Evolutionary conservation across 495 filamentous ascomycete species (phyloP).

Genomic region (Neurospora sp.): DNA sequence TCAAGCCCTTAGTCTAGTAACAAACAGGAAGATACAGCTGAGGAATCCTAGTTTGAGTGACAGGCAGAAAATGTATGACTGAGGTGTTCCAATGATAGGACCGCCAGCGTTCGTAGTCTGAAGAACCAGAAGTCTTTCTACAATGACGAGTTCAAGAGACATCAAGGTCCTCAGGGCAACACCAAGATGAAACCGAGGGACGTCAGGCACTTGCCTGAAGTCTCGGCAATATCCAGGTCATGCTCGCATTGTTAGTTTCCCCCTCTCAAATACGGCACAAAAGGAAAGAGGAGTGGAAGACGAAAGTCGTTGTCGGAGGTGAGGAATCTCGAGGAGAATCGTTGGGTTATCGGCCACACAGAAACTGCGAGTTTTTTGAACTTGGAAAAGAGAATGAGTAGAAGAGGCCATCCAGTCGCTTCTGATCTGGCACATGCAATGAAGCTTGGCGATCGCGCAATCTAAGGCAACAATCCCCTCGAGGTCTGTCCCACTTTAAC

Average conservation of each 20-base stretch:
- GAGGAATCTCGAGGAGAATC: neutral
- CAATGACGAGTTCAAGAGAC: neutral
- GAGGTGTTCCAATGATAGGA: neutral
- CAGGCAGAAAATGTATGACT: neutral
- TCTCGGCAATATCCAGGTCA: neutral
- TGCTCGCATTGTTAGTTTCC: neutral
- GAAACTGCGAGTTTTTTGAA: neutral
- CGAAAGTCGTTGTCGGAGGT: neutral
- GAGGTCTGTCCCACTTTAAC: neutral
- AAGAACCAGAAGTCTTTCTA: neutral
- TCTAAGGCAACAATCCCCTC: neutral
- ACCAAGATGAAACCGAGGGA: neutral
- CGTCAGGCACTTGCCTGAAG: neutral
- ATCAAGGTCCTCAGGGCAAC: neutral
- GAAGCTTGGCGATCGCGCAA: neutral
- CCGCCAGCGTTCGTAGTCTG: neutral
- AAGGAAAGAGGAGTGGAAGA: neutral
- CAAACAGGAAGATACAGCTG: neutral
- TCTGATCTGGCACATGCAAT: neutral
- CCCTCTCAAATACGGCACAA: neutral
- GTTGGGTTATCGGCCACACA: neutral
- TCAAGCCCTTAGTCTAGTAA: neutral
- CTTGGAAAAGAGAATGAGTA: neutral
- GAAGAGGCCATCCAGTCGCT: neutral
- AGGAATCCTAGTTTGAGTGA: neutral